Evolutionary conservation across 2,329 filamentous ascomycete genomes (phyloP), one percentile per base, ranked within the genome.

Genomic region (Ophiostoma novo-ulmi): DNA sequence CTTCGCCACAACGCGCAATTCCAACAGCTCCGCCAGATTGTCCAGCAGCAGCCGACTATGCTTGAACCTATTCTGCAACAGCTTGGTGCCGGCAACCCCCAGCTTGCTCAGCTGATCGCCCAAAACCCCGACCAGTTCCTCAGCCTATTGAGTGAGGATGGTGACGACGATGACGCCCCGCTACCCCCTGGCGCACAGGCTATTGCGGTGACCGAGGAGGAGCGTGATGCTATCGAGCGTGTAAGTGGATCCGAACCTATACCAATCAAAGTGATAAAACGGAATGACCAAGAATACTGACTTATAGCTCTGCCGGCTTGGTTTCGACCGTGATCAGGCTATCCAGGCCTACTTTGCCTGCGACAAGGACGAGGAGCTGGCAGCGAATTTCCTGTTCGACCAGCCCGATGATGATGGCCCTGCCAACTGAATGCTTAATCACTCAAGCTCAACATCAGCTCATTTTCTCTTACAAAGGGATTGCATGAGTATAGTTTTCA

Each of bases 341-440:
- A 97, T 98, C 75, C 94, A 99, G 82, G 95, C 95, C 36, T 99
- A 98, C 82, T 99, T 99, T 79, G 95, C 95, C 44, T 99, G 95
- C 80, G 95, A 99, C 81, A 99, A 98, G 87, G 98, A 99, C 80
- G 95, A 99, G 82, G 95, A 99, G 81, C 85, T 99, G 69, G 95
- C 95, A 0, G 95, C 95, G 74, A 99, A 99, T 82, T 98, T 97
- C 81, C 85, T 99, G 72, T 99, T 99, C 78, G 95, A 99, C 77
- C 93, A 98, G 82, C 94, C 94, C 11, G 93, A 97, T 73, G 94
- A 97, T 67, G 90, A 92, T 48, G 89, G 91, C 71, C 81, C 80
- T 22, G 58, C 31, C 63, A 69, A 74, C 64, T 64, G 72, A 48
- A 69, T 64, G 58, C 58, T 39, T 13, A 39, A 13, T 10, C 38